Conservation (phyloP, 208 protist species). For the Novymonas esmeraldas region DNA sequence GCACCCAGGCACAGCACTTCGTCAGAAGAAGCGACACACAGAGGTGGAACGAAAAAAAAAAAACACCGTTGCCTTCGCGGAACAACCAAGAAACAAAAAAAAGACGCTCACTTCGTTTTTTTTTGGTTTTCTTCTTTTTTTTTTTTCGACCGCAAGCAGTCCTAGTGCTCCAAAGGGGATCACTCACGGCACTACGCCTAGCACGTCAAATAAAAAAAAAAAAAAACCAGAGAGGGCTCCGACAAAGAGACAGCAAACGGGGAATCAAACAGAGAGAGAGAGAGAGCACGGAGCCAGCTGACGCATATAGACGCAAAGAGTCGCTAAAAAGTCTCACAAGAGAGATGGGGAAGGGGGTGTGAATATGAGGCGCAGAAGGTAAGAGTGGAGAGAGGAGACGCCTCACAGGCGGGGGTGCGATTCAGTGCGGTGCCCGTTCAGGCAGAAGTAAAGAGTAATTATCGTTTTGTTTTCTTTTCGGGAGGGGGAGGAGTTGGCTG, state of each 20-base stretch:
- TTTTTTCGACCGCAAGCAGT: not conserved
- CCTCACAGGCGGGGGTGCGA: not conserved
- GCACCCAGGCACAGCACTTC: too few species aligned
- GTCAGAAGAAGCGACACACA: not conserved
- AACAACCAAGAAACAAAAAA: conserved; percentile 7
- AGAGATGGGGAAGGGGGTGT: too few species aligned
- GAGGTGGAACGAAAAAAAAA: not conserved
- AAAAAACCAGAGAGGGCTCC: too few species aligned
- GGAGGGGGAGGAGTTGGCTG: not conserved
- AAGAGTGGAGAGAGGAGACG: not conserved
- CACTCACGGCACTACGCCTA: too few species aligned
- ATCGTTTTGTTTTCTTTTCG: not conserved
- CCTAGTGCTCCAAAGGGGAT: not conserved
- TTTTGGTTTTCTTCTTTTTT: too few species aligned
- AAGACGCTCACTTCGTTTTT: not conserved
- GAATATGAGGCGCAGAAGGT: not conserved
- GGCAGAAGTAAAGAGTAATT: not conserved
- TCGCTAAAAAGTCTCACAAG: not conserved
- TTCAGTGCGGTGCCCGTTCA: not conserved
- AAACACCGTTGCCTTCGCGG: not conserved
- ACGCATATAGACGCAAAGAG: not conserved
- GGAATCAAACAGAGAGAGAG: not conserved
- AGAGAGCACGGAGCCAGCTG: not conserved
- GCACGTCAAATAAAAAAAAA: too few species aligned
- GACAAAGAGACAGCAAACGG: too few species aligned